A percentile compares a stretch with the other conserved stretches of the same genome.
Evolutionary conservation across 2,329 filamentous ascomycete genomes (phyloP).

Genomic region (Ceratocystis papillata): DNA sequence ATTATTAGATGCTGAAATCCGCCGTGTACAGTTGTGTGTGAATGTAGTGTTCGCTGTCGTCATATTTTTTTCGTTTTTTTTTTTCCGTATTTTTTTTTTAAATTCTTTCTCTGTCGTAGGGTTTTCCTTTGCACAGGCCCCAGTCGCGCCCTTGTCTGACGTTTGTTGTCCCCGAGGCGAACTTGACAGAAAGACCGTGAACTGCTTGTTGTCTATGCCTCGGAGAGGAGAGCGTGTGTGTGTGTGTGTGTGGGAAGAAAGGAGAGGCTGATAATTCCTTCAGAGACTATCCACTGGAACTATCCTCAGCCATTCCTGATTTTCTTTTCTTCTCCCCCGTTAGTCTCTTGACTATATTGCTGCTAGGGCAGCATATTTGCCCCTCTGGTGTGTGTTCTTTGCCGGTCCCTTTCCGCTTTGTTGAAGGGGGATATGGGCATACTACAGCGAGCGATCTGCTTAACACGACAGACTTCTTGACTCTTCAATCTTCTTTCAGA

Average conservation of each 20-base stretch:
- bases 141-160: constrained; percentile 8
- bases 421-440: neutral
- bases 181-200: constrained; percentile 13
- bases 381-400: neutral
- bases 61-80: neutral
- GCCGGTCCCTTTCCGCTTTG: neutral
- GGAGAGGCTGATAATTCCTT: neutral
- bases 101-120: neutral
- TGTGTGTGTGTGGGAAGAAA: neutral
- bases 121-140: constrained; percentile 5
- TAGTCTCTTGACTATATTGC: neutral
- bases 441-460: neutral
- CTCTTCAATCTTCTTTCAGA: neutral
- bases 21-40: neutral
- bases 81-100: neutral
- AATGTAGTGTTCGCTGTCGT: neutral
- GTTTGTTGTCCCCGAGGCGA: constrained; percentile 7
- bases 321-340: neutral
- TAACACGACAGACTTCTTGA: neutral
- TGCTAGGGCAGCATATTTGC: constrained; percentile 1
- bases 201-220: constrained; percentile 6
- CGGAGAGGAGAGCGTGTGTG: neutral
- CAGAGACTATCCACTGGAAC: too few species aligned
- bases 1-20: neutral
- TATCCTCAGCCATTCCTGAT: neutral